Conservation (phyloP, 2,329 filamentous ascomycete genomes). For the Penicillium sp. region DNA sequence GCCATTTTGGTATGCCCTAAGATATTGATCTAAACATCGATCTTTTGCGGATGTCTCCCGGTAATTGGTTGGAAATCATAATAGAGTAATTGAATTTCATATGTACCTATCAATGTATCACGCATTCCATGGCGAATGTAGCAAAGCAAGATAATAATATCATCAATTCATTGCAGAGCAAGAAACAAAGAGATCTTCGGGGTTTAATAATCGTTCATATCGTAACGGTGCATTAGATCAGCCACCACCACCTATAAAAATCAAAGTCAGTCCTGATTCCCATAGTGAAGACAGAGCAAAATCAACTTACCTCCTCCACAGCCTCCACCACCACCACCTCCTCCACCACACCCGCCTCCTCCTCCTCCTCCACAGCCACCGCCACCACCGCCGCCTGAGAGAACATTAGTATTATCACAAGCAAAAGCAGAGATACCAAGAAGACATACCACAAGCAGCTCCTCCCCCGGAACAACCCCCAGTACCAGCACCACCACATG, state of each 20-base stretch:
- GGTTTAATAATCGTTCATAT: background rate
- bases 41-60: background rate
- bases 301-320: slow-evolving; percentile 13
- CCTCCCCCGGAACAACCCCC: slow-evolving; percentile 29
- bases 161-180: background rate
- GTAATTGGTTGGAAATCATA: background rate
- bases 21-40: background rate
- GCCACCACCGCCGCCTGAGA: slow-evolving; percentile 4
- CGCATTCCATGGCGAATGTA: background rate
- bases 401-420: background rate
- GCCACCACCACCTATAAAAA: background rate
- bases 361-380: slow-evolving; percentile 29
- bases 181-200: background rate
- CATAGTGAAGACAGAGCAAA: background rate
- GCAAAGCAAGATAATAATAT: background rate
- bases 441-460: slow-evolving; percentile 35
- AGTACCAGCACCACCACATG: slow-evolving; percentile 42
- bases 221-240: background rate
- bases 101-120: background rate
- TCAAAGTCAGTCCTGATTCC: background rate
- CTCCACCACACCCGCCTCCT: slow-evolving; percentile 19
- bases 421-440: background rate
- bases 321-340: slow-evolving; percentile 12
- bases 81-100: background rate
- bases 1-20: background rate